Evolutionary conservation across 2,329 filamentous ascomycete species (phyloP).

Genomic region (Coniochaeta ligniaria): DNA sequence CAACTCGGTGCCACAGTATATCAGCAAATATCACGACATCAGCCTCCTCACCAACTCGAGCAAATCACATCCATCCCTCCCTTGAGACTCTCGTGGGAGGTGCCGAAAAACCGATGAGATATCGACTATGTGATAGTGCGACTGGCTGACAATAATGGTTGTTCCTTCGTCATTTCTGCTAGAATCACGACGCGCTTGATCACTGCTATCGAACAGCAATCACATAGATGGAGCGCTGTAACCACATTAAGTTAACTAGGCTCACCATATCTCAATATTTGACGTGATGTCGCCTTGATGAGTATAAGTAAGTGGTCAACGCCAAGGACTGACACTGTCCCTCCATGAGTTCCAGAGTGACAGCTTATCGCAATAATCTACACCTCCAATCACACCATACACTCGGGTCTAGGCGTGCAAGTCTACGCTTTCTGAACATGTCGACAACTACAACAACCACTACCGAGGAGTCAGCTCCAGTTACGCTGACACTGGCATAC

Average conservation of each 20-base stretch:
- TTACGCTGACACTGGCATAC: slow-evolving; percentile 14
- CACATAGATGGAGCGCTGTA: not conserved
- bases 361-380: not conserved
- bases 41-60: not conserved
- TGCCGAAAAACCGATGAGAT: not conserved
- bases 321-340: not conserved
- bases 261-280: not conserved
- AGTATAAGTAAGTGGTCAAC: not conserved
- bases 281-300: not conserved
- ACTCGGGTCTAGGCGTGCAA: not conserved
- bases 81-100: not conserved
- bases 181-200: not conserved
- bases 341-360: not conserved
- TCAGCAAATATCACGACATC: not conserved
- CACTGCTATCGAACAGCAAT: not conserved
- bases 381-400: not conserved
- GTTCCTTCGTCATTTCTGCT: not conserved
- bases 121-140: not conserved
- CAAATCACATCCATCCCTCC: not conserved
- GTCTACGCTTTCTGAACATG: slow-evolving; percentile 3
- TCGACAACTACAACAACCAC: slow-evolving; percentile 9
- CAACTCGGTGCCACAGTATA: not conserved
- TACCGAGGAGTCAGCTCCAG: slow-evolving; percentile 6
- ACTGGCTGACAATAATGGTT: not conserved
- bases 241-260: not conserved